Evolutionary conservation across 2,329 filamentous ascomycete genomes (phyloP).

Genomic region (Microdochium trichocladiopsis): DNA sequence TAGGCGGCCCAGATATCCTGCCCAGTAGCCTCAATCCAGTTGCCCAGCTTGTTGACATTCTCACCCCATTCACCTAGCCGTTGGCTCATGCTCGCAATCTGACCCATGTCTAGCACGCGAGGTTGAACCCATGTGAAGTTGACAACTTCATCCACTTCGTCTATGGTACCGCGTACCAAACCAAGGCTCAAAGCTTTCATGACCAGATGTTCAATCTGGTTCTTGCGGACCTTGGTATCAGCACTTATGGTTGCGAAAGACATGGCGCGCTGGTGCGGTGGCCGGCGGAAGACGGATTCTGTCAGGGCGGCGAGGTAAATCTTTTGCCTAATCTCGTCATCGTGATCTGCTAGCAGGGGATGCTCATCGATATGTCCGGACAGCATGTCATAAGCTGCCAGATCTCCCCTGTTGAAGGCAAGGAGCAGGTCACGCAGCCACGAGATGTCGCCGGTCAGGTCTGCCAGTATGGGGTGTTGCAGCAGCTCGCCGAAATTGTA

Average conservation of each 20-base stretch:
- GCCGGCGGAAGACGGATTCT: constrained; percentile 91
- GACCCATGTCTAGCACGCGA: constrained; percentile 91
- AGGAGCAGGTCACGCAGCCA: constrained; percentile 97
- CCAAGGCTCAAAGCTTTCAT: constrained; percentile 99
- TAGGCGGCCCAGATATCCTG: constrained; percentile 94
- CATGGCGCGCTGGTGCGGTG: constrained; percentile 93
- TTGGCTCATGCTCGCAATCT: constrained; percentile 87
- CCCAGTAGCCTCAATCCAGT: constrained; percentile 92
- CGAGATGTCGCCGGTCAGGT: constrained; percentile 67
- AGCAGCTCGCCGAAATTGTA: constrained; percentile 99
- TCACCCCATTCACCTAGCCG: constrained; percentile 90
- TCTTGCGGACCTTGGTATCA: constrained; percentile 84
- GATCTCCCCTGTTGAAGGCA: constrained; percentile 93
- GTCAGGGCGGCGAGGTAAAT: constrained; percentile 95
- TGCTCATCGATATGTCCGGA: constrained; percentile 76
- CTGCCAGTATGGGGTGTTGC: constrained; percentile 89
- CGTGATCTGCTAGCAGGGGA: constrained; percentile 70
- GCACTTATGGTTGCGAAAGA: constrained; percentile 80
- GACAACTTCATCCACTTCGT: constrained; percentile 90
- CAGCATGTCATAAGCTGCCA: constrained; percentile 78
- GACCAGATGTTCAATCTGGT: constrained; percentile 95
- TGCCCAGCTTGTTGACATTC: constrained; percentile 90
- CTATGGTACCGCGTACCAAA: constrained; percentile 83
- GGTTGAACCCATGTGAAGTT: constrained; percentile 98
- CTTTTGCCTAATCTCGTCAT: constrained; percentile 87